phyloP scores from a whole-genome alignment of 2,329 filamentous ascomycete genomes.

The Aspergillus persii region DNA sequence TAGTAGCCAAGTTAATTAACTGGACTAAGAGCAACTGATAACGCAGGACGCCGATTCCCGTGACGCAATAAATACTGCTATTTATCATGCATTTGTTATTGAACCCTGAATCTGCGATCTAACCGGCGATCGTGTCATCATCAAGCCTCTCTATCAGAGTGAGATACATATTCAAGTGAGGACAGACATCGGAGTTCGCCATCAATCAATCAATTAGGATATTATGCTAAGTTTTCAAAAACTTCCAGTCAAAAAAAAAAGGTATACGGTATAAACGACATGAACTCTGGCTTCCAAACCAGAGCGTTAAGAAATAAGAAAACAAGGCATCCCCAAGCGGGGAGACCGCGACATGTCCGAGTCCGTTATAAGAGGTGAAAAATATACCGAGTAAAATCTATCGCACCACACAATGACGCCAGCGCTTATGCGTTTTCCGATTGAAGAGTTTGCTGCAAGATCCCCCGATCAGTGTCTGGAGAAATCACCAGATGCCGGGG shows the following conservation, averaged over 20 bases:
- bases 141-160: no score
- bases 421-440: slow-evolving; percentile 42
- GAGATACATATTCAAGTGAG: background rate
- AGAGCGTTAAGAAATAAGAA: slow-evolving; percentile 21
- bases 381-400: slow-evolving; percentile 33
- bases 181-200: background rate
- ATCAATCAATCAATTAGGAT: slow-evolving; percentile 29
- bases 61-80: background rate
- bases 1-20: background rate
- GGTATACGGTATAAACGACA: slow-evolving; percentile 37
- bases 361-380: slow-evolving; percentile 17
- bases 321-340: slow-evolving; percentile 17
- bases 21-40: background rate
- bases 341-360: slow-evolving; percentile 5
- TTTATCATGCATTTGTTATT: background rate
- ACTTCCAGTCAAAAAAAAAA: slow-evolving; percentile 24
- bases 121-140: no score
- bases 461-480: slow-evolving; percentile 13
- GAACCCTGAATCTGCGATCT: background rate
- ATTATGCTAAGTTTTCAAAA: slow-evolving; percentile 30
- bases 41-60: background rate
- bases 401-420: slow-evolving; percentile 28
- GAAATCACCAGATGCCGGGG: background rate
- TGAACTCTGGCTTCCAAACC: slow-evolving; percentile 22
- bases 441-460: slow-evolving; percentile 42